Evolutionary conservation across 208 protist species (phyloP), one percentile per base, ranked within the genome.

Genomic region (Tritrichomonas musculus): DNA sequence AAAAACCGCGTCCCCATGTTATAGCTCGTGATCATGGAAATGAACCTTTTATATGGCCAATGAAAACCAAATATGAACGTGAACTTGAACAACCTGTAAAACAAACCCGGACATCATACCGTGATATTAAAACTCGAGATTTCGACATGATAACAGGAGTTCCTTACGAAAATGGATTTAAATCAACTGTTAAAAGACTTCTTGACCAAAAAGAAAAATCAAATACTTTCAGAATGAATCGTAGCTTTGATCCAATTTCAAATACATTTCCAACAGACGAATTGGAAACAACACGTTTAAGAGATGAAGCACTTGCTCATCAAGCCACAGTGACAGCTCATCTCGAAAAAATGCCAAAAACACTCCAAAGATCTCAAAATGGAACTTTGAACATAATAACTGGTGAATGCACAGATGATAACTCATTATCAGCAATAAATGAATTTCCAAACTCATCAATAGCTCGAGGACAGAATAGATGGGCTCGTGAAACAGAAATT

Each of bases 261-360:
- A 88, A 88, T 57, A 57, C 77, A 30, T 88, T 88, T 88, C 77
- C 77, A 33, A 57, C 77, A 41, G 47, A 53, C 33, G 77, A 60
- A 57, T 13, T 49, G 39, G 77, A 88, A 88, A 39, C 77, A 53
- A 47, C 47, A 17, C 8, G 77, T 0, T 13, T 57, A 0, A 3
- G 33, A 20, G n/a, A 57, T 27, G 77, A 88, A 88, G 77, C 53
- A 22, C 53, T 60, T 17, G 53, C 5, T 5, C 17, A 22, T 17
- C 53, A 60, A 60, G 53, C 53, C 5, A 60, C 5, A 5, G 53
- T 60, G 17, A 60, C 53, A 5, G 17, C 5, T 5, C 53, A 60
- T 60, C 53, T 60, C 53, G 53, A 60, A 60, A 60, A 60, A 60
- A 60, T 60, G 53, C 53, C 53, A 17, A 5, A 5, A 60, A 60